Conservation (phyloP, 371 early-diverging fungal genomes). For the Lichtheimia corymbifera region DNA sequence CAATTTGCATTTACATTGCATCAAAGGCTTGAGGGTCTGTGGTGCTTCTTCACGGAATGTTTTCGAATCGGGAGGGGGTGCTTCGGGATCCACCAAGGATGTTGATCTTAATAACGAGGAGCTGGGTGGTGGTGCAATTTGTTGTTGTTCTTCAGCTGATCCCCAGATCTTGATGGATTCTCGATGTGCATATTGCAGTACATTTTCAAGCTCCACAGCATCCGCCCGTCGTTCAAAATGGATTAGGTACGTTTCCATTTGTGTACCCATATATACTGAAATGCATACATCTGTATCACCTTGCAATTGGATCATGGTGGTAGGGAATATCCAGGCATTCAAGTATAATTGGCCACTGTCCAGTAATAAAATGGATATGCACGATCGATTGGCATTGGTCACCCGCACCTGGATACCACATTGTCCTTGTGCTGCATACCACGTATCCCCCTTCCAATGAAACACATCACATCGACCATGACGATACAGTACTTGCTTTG, state of each 20-base stretch:
- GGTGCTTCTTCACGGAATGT: constrained; percentile 35
- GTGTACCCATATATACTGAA: constrained; percentile 34
- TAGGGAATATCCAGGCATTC: constrained; percentile 49
- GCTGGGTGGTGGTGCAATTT: not conserved
- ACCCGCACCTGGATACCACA: constrained; percentile 39
- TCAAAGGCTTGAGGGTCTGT: constrained; percentile 38
- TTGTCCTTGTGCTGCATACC: constrained; percentile 44
- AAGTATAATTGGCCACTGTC: constrained; percentile 38
- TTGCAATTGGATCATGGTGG: constrained; percentile 30
- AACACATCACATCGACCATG: constrained; percentile 45
- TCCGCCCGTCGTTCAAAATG: constrained; percentile 40
- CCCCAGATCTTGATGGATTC: constrained; percentile 12
- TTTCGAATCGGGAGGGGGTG: constrained; percentile 11
- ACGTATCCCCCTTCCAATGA: constrained; percentile 46
- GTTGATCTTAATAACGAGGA: not conserved
- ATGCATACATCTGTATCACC: constrained; percentile 44
- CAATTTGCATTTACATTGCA: constrained; percentile 47
- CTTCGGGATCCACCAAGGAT: not conserved
- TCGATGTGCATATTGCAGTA: constrained; percentile 28
- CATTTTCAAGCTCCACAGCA: constrained; percentile 20
- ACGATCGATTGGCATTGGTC: constrained; percentile 34
- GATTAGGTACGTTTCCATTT: constrained; percentile 45
- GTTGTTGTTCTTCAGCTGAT: no score
- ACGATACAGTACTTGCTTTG: constrained; percentile 32
- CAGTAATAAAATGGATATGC: constrained; percentile 39